These are phyloP conservation scores for Spencermartinsiella europaea DNA, from an alignment of 805 yeast species.

Conservation along the genomic window DNA sequence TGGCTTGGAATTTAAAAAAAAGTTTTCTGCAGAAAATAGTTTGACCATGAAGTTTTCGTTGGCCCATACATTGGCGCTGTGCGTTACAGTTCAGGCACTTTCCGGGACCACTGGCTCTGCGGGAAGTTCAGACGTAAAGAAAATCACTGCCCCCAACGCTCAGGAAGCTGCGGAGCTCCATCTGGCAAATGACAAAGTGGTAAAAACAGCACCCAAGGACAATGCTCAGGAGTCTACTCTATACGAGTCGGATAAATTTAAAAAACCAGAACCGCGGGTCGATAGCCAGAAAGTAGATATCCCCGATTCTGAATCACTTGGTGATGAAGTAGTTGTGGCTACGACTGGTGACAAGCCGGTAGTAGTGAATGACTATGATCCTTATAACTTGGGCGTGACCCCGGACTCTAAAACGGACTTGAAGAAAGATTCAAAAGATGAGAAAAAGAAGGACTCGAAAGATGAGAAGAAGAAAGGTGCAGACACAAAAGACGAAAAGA, in stretches of 20 bases:
- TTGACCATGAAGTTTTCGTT: background rate
- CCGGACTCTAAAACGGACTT: constrained; percentile 24
- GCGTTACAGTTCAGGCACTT: constrained; percentile 10
- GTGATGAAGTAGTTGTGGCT: constrained; percentile 15
- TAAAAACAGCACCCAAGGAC: constrained; percentile 33
- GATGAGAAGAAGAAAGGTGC: constrained; percentile 3
- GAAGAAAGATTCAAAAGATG: constrained; percentile 14
- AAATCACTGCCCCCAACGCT: constrained; percentile 25
- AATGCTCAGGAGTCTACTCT: constrained; percentile 22
- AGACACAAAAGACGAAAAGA: background rate
- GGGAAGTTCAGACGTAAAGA: constrained; percentile 24
- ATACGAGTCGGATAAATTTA: constrained; percentile 27
- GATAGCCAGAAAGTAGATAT: constrained; percentile 20
- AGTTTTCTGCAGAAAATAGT: too few relatives aligned
- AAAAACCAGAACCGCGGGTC: constrained; percentile 25
- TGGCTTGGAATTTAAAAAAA: too few relatives aligned
- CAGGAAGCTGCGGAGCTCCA: constrained; percentile 23
- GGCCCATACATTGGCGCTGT: constrained; percentile 1
- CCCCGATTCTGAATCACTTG: constrained; percentile 18
- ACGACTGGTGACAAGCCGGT: constrained; percentile 25
- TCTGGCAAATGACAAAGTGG: constrained; percentile 25
- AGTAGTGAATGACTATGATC: constrained; percentile 35
- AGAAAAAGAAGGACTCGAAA: constrained; percentile 11
- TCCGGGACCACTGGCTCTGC: constrained; percentile 14
- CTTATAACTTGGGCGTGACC: constrained; percentile 31